Evolutionary conservation across 1,139 yeast genomes (phyloP), one percentile per base, ranked within the genome.

Genomic region (Blastobotrys aristatus): DNA sequence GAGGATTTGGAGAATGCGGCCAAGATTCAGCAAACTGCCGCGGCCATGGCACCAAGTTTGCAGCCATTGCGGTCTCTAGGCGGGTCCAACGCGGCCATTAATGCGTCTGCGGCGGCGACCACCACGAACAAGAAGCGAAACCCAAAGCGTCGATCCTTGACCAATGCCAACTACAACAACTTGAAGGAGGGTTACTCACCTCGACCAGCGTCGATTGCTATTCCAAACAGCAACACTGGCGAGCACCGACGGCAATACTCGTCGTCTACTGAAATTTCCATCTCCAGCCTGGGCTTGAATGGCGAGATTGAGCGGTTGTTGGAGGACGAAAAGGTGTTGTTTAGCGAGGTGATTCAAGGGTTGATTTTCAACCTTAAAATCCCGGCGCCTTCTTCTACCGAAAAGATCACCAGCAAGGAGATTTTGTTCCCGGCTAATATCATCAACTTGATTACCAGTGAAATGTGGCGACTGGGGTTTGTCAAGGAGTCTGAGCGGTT

Each of bases 401-500:
- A 89, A 45, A 89, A 84, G 62, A 75, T 88, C 56, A 82, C 94
- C 14, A 77, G 89, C 61, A 88, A 90, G 65, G 98, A 94, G 66
- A 95, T 92, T 32, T 75, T 92, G 47, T 92, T 89, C 81, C 99
- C 98, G 37, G 95, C 97, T 1, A 83, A 97, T 72, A 87, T 92
- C 53, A 83, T 92, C 59, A 90, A 92, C 58, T 84, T 94, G 55
- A 84, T 92, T 39, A 76, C 92, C 53, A 84, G 95, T 60, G 98
- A 94, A 67, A 89, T 92, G 98, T 92, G 99, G 99, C 80, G 97
- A 68, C 75, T 90, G 50, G 97, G 98, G 2, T 77, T 89, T 60
- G 89, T 96, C 33, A 83, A 85, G 58, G 96, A 90, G 67, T 82
- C 94, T 61, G 98, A 92, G 71, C 83, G 82, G 50, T 87, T 92